These are phyloP conservation scores for Musa itinerans DNA, from an alignment of 176 grass and related monocot genomes.

Conservation along the genomic window DNA sequence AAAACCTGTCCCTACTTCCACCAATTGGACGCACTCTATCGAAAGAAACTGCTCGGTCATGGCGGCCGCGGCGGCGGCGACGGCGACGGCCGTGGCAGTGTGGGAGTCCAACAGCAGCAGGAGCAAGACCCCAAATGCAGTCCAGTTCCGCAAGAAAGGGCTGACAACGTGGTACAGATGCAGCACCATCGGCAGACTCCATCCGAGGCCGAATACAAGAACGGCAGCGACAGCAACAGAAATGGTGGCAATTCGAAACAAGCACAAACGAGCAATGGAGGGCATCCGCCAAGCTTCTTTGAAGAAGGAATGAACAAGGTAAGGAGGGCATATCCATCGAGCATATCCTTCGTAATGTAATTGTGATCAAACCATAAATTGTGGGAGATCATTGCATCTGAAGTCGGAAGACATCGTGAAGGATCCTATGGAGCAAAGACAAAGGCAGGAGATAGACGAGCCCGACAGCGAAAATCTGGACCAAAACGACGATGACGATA, in stretches of 20 bases:
- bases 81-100: not conserved
- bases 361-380: slow-evolving; percentile 32
- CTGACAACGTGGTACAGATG: too few species aligned
- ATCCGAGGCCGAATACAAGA: not conserved
- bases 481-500: slow-evolving; percentile 33
- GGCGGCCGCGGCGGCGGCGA: not conserved
- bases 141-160: slow-evolving; percentile 8
- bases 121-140: slow-evolving; percentile 1
- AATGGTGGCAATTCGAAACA: slow-evolving; percentile 20
- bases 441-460: slow-evolving; percentile 40
- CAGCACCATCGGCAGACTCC: slow-evolving; percentile 26
- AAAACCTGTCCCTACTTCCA: slow-evolving; percentile 99
- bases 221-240: slow-evolving; percentile 16
- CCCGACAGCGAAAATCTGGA: slow-evolving; percentile 44
- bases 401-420: slow-evolving; percentile 93
- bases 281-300: slow-evolving; percentile 28
- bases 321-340: slow-evolving; percentile 12
- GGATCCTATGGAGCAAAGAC: slow-evolving; percentile 56
- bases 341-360: slow-evolving; percentile 2
- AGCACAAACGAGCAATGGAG: slow-evolving; percentile 45
- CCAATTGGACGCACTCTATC: slow-evolving; percentile 88
- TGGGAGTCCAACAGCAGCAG: not conserved
- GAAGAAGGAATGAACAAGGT: slow-evolving; percentile 60
- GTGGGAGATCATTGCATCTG: slow-evolving; percentile 49
- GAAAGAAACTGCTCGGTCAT: slow-evolving; percentile 43